Evolutionary conservation across 305 asterid genomes (phyloP).

Genomic region (Fraxinus greggii): DNA sequence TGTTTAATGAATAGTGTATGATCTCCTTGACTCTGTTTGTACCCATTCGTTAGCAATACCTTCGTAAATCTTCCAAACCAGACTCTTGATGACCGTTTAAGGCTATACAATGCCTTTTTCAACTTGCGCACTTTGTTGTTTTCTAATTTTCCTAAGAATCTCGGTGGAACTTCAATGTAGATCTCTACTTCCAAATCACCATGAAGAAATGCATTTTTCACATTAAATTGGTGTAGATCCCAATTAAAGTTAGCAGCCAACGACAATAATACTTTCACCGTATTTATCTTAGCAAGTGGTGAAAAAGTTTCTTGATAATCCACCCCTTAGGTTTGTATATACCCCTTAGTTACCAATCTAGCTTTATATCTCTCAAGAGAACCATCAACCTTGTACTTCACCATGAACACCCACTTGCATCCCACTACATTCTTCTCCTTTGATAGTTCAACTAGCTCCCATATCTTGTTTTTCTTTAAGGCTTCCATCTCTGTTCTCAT

Average conservation of each 20-base stretch:
- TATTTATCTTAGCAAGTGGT: background rate
- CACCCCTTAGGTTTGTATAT: background rate
- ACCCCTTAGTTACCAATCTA: background rate
- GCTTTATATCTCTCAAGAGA: background rate
- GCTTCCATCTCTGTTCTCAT: background rate
- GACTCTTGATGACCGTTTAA: background rate
- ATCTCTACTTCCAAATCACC: background rate
- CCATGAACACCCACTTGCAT: background rate
- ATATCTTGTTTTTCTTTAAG: background rate
- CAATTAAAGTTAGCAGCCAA: background rate
- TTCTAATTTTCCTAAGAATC: background rate
- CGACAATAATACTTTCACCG: background rate
- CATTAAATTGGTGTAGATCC: background rate
- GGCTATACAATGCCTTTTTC: background rate
- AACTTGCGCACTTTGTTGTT: background rate
- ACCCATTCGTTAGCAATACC: background rate
- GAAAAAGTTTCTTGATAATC: background rate
- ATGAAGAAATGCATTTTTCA: background rate
- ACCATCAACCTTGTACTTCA: background rate
- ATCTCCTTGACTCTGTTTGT: background rate
- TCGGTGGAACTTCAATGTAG: background rate
- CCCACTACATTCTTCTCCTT: background rate
- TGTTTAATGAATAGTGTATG: background rate
- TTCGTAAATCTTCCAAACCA: background rate
- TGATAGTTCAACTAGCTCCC: background rate